Base-by-base conservation (phyloP, 1,284 basidiomycete species). In the Rhodotorula mucilaginosa region DNA sequence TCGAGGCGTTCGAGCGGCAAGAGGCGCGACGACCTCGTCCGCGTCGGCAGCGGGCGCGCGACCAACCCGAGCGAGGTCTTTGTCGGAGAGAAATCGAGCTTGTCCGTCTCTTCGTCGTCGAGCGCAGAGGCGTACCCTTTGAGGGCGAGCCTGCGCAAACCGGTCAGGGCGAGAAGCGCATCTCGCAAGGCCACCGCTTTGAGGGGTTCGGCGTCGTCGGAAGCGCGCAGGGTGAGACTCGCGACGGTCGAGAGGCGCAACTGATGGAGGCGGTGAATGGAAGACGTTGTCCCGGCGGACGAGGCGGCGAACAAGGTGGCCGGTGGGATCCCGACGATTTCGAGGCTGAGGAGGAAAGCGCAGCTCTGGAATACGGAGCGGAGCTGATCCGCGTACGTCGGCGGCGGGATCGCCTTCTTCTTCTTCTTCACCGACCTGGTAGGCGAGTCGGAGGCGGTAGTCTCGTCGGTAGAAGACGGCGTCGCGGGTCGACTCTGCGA, bases 211-310 rank as follows among this genome's bases (percentile, higher is more conserved):
- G 31, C 29, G n/a, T 51, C 47, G 58, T 34, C 47, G 15, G n/a
- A 23, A 23, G 26, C 60, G 48, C 31, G 48, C 26, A 74, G 67
- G 0, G 58, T 54, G 13, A 74, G 59, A 26, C n/a, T 26, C 12
- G 69, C 59, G 49, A 74, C 47, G 16, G 69, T 64, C 5, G 62
- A 61, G 15, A 71, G 60, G n/a, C 70, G 69, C 21, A 69, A 56
- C 18, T 63, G 73, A 46, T 69, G 73, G 1, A 74, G 67, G 57
- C 67, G 73, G 48, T 69, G 58, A 18, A 74, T 52, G 0, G 69
- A 63, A 1, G 65, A 58, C 5, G 44, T 49, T 29, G 54, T 18
- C 1, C 61, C 16, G 16, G 29, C 19, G 15, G 62, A 59, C 6
- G 70, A 61, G 3, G 64, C 59, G 15, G 47, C 21, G 58, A 74